Base-by-base conservation (phyloP, 2,329 filamentous ascomycete species). In the Zymoseptoria ardabiliae region DNA sequence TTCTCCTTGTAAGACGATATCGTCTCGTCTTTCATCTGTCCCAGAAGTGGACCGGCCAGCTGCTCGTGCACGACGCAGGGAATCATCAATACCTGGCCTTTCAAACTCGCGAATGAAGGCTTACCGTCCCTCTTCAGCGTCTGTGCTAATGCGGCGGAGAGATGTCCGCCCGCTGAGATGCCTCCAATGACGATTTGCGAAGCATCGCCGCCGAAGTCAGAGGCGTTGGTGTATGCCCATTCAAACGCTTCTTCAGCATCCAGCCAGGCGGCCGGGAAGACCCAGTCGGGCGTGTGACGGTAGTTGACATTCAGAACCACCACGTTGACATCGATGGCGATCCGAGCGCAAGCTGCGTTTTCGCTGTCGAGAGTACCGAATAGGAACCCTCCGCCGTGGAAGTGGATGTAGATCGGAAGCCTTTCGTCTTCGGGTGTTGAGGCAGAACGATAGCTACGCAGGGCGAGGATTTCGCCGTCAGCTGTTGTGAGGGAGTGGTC, bases 301-400 rank as follows among this genome's bases (percentile, higher is more conserved):
- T 85, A 85, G 63, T 83, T 82, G 11, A 85, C 72, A 50, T 83
- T 82, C 1, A 85, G 64, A 0, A 85, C 81, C 0, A 80, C 70
- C 2, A 79, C 73, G 1, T 71, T 69, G 0, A 74, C 68, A 4
- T 73, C 72, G 11, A 77, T 67, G 0, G 81, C 79, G 9, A 83
- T 76, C 0, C 75, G 73, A 0, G 78, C 70, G 62, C 82, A 85
- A 0, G 72, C 74, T 0, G 78, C 77, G 57, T 85, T 82, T 61
- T 86, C 83, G 0, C 78, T 78, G 1, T 69, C 63, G 2, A 85
- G 65, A 0, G 78, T 81, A 1, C 84, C 84, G n/a, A 81, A 79
- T 8, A 83, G 63, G 59, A 81, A 86, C 0, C 81, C 82, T 2
- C 82, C 82, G 3, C 83, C 82, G 62, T 84, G 82, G 1, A 83